Percentiles rank a stretch among this genome's conserved stretches.
Evolutionary conservation across 2,329 filamentous ascomycete species (phyloP).

Genomic region (Fusarium torreyae): DNA sequence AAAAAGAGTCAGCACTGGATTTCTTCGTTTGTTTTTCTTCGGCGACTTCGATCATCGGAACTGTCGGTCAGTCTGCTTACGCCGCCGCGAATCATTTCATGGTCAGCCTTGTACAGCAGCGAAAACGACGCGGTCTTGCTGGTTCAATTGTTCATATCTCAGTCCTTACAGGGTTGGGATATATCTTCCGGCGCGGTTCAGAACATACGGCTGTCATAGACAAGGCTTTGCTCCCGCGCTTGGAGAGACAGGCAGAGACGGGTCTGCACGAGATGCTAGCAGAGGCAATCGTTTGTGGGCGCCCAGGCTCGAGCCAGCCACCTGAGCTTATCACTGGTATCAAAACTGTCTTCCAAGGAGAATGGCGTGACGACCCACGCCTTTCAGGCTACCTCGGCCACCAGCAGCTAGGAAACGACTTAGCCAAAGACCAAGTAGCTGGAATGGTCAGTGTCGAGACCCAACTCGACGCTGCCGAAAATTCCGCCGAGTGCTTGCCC

Average conservation of each 20-base stretch:
- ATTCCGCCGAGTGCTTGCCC: constrained; percentile 1
- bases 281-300: background rate
- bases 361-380: no score
- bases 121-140: constrained; percentile 1
- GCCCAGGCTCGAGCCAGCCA: background rate
- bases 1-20: no score
- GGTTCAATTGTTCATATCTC: constrained; percentile 1
- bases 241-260: background rate
- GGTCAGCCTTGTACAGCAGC: background rate
- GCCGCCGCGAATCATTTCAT: background rate
- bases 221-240: constrained; percentile 1
- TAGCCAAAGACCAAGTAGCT: no score
- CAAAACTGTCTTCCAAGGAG: no score
- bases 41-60: no score
- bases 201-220: background rate
- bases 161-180: background rate
- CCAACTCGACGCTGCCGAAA: background rate
- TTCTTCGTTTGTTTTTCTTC: no score
- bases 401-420: no score
- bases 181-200: no score
- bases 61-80: no score
- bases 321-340: no score
- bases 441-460: no score
- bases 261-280: background rate
- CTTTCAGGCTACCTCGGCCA: no score